Base-by-base conservation (phyloP, 176 grass and related monocot species). In the Phragmites australis region DNA sequence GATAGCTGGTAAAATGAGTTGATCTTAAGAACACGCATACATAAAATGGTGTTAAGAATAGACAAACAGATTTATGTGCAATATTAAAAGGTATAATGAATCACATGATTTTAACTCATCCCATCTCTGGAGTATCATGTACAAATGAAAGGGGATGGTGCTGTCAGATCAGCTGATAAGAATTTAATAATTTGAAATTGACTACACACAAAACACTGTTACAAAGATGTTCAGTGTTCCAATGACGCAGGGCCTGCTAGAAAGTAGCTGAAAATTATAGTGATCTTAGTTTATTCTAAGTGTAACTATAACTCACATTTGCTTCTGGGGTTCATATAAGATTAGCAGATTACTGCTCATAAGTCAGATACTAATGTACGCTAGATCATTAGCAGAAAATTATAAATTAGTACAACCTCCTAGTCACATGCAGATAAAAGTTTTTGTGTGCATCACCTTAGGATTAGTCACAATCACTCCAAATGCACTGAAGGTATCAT, bases 401-500 rank as follows among this genome's bases (percentile, higher is more conserved):
- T 84, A 16, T 14, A 45, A 19, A 49, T 69, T 49, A 60, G 52
- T 25, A 19, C 15, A 54, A 77, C 25, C 52, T 21, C 40, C 39
- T 68, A 81, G 31, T 39, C 4, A n/a, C 18, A 32, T 26, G 68
- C 6, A 56, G 77, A 6, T 53, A 70, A 50, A 87, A 29, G 8
- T 25, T 60, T 74, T 31, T 29, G 14, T 51, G 22, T 59, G 25
- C 46, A 76, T 86, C 77, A 99, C 97, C 97, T 99, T 99, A 31
- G 97, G 93, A 91, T 99, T 99, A 42, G 93, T 93, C 19, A 96
- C 97, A 64, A 96, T 99, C 55, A 93, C 97, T 58, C 97, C 97
- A 73, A 99, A 99, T 78, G 97, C 97, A 93, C 97, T 99, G 68
- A 99, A 99, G 56, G 97, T 99, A 68, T 99, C 97, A 23, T 99